phyloP scores from a whole-genome alignment of 139 green algal species.

The Coelastrella sp. region DNA sequence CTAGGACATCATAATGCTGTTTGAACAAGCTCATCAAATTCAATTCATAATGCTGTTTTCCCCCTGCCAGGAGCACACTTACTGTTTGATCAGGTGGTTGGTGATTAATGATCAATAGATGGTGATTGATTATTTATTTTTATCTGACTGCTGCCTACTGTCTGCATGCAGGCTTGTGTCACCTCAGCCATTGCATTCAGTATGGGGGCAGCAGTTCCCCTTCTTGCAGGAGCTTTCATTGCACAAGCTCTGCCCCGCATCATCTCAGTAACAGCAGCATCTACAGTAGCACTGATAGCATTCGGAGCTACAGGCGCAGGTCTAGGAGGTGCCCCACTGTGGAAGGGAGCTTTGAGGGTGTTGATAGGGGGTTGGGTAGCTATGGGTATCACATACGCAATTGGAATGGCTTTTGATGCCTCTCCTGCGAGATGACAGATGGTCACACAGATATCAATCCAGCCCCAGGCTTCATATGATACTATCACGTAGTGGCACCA shows the following conservation, averaged over 20 bases:
- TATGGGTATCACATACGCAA: conserved; percentile 83
- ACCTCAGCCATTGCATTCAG: conserved; percentile 73
- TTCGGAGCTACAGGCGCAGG: conserved; percentile 80
- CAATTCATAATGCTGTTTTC: background rate
- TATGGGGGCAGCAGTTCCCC: conserved; percentile 69
- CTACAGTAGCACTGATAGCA: conserved; percentile 58
- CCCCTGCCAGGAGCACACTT: background rate
- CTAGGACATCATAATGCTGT: too few species aligned
- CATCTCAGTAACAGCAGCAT: conserved; percentile 51
- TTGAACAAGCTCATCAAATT: too few species aligned
- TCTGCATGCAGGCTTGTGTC: conserved; percentile 61
- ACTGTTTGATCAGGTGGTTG: background rate
- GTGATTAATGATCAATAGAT: background rate
- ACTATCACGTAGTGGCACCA: too few species aligned
- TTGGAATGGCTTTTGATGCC: conserved; percentile 69
- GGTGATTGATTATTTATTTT: background rate
- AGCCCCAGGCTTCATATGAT: too few species aligned
- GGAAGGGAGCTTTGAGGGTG: conserved; percentile 68
- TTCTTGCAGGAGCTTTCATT: conserved; percentile 71
- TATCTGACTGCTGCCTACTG: background rate
- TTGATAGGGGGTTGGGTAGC: conserved; percentile 86
- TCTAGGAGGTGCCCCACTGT: conserved; percentile 73
- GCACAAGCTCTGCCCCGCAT: conserved; percentile 55
- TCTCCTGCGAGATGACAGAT: background rate
- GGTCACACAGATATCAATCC: too few species aligned